phyloP scores from a whole-genome alignment of 2,329 filamentous ascomycete species.

The Aspergillus luchuensis region DNA sequence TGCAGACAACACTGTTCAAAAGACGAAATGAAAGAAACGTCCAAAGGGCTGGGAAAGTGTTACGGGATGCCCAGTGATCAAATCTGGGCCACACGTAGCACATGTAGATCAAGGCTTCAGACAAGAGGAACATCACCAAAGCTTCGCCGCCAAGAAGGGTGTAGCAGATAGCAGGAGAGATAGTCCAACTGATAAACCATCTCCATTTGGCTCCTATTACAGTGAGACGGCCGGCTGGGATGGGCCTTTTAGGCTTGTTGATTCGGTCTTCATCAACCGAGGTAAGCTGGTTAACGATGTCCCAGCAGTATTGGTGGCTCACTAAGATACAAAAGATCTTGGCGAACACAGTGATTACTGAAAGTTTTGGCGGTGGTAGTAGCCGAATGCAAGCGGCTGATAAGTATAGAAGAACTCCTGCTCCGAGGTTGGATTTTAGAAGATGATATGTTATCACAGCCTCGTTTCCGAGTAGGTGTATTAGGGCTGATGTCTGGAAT shows the following conservation, averaged over 20 bases:
- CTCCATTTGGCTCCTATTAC: background rate
- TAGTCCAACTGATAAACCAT: background rate
- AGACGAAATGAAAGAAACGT: slow-evolving; percentile 13
- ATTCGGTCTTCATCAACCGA: slow-evolving; percentile 1
- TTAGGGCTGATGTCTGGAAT: background rate
- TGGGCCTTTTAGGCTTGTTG: slow-evolving; percentile 9
- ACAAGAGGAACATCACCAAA: background rate
- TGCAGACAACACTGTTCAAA: slow-evolving; percentile 2
- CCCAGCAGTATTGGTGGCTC: slow-evolving; percentile 3
- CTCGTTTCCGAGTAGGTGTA: background rate
- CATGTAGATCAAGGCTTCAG: slow-evolving; percentile 4
- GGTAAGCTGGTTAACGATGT: slow-evolving; percentile 10
- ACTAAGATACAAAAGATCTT: background rate
- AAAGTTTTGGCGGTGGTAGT: background rate
- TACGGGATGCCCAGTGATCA: slow-evolving; percentile 14
- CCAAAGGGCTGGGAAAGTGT: slow-evolving; percentile 11
- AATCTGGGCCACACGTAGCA: slow-evolving; percentile 14
- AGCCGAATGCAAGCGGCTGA: background rate
- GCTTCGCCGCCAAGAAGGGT: background rate
- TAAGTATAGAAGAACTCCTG: background rate
- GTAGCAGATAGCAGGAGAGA: background rate
- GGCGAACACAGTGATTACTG: background rate
- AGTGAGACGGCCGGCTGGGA: slow-evolving; percentile 3
- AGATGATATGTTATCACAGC: background rate
- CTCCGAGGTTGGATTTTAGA: background rate